These are phyloP conservation scores for Ceratobasidium sp. DNA, from an alignment of 1,284 basidiomycete species.

Conservation along the genomic window DNA sequence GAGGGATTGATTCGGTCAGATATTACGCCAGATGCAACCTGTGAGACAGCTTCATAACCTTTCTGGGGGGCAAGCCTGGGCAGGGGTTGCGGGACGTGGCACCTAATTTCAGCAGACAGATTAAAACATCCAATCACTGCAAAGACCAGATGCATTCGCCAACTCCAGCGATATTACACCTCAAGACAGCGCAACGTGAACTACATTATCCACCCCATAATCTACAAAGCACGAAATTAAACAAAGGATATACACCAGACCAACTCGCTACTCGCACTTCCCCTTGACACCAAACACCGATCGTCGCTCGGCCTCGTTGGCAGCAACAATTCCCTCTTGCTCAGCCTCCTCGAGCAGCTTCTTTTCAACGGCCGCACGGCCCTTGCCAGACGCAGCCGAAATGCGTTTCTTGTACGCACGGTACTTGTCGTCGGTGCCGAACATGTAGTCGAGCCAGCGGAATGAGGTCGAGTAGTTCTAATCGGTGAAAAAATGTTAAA, in stretches of 20 bases:
- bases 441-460: constrained; percentile 89
- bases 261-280: constrained; percentile 26
- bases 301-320: constrained; percentile 66
- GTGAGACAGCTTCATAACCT: too few relatives aligned
- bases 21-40: too few relatives aligned
- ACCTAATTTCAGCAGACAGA: too few relatives aligned
- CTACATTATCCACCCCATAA: constrained; percentile 8
- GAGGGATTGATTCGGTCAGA: too few relatives aligned
- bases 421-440: constrained; percentile 90
- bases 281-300: constrained; percentile 32
- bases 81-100: too few relatives aligned
- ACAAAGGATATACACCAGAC: constrained; percentile 12
- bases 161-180: too few relatives aligned
- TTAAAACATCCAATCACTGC: too few relatives aligned
- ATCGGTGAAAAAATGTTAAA: background rate
- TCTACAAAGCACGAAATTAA: background rate
- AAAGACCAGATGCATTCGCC: too few relatives aligned
- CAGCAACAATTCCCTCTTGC: constrained; percentile 75
- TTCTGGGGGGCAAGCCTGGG: too few relatives aligned
- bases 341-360: constrained; percentile 72
- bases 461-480: constrained; percentile 89
- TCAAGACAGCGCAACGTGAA: background rate
- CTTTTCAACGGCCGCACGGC: constrained; percentile 66
- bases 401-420: constrained; percentile 76
- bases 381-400: constrained; percentile 57